Evolutionary conservation across 495 filamentous ascomycete genomes (phyloP).

Genomic region (Penicillium tannophilum): DNA sequence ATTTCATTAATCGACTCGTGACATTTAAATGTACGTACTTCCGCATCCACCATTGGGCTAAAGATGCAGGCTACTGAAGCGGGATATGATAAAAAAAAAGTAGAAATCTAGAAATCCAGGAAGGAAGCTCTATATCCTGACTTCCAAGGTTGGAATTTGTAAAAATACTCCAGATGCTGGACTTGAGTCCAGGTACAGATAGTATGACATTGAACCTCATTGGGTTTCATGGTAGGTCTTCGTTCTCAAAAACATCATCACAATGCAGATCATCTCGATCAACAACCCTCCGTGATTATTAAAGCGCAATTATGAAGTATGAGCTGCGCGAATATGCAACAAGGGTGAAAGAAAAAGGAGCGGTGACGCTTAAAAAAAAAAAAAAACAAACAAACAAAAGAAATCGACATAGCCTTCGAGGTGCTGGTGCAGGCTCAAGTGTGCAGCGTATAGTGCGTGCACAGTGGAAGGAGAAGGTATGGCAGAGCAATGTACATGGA

Average conservation of each 20-base stretch:
- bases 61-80: not conserved
- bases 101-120: too few species aligned
- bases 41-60: too few species aligned
- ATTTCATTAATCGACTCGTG: too few species aligned
- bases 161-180: not conserved
- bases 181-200: constrained; percentile 54
- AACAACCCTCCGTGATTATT: constrained; percentile 22
- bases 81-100: too few species aligned
- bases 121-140: not conserved
- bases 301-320: constrained; percentile 34
- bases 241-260: constrained; percentile 23
- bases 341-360: constrained; percentile 22
- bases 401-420: constrained; percentile 22
- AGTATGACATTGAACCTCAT: constrained; percentile 45
- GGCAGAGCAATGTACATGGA: constrained; percentile 28
- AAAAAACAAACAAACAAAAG: constrained; percentile 19
- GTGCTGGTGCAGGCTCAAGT: constrained; percentile 12
- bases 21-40: not conserved
- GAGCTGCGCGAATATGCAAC: constrained; percentile 33
- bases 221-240: constrained; percentile 24
- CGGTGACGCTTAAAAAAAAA: constrained; percentile 8
- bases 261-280: constrained; percentile 16
- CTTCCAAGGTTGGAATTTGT: not conserved
- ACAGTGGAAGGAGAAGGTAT: constrained; percentile 9
- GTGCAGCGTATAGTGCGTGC: constrained; percentile 8